Conservation (phyloP, 106 monocot species). For the Dendrobium nobile region DNA sequence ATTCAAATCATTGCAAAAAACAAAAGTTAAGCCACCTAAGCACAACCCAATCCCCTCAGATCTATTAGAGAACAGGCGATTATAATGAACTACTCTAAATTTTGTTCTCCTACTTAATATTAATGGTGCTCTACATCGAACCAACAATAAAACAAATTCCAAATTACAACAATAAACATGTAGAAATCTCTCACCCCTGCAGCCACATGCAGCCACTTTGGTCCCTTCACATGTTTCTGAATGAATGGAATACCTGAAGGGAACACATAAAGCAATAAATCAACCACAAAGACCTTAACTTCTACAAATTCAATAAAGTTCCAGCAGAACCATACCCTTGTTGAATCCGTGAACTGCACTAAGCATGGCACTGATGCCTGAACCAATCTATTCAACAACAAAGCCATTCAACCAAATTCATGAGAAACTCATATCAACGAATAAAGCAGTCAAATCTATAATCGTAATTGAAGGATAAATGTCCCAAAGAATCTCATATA, state of each 20-base stretch:
- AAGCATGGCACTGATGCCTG: constrained; percentile 71
- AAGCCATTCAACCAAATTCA: constrained; percentile 5
- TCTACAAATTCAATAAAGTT: background rate
- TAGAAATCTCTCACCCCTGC: constrained; percentile 50
- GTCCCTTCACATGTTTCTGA: constrained; percentile 74
- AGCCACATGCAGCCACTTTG: constrained; percentile 54
- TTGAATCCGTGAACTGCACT: constrained; percentile 73
- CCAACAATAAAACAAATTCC: background rate
- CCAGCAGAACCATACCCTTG: constrained; percentile 30
- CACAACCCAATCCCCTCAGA: background rate
- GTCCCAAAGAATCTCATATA: constrained; percentile 9
- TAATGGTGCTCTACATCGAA: background rate
- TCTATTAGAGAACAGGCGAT: background rate
- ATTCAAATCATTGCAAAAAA: too few relatives aligned
- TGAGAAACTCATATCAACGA: background rate
- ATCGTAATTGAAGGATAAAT: background rate
- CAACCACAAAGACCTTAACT: background rate
- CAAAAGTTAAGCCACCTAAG: background rate
- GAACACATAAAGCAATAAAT: background rate
- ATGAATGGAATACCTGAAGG: constrained; percentile 63
- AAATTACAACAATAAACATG: background rate
- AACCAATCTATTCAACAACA: constrained; percentile 55
- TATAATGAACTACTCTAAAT: background rate
- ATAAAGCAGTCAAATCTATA: background rate
- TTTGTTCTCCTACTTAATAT: background rate